These are phyloP conservation scores for Hura crepitans DNA, from an alignment of 441 rosid genomes.

Conservation along the genomic window DNA sequence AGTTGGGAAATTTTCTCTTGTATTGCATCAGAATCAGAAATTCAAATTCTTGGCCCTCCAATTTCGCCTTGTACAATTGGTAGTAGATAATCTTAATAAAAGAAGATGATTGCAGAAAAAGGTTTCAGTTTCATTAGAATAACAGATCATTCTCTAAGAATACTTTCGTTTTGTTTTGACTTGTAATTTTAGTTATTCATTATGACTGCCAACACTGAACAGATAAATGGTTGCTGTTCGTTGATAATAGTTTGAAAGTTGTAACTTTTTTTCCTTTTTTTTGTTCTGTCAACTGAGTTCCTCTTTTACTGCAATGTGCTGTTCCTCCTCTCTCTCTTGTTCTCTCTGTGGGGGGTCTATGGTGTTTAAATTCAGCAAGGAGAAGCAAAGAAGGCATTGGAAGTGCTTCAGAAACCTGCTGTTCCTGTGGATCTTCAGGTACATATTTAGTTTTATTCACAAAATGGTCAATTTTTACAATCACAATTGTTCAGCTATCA, in stretches of 20 bases:
- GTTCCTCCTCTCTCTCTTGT: conserved; percentile 8
- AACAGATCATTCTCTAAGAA: not conserved
- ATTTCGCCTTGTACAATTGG: not conserved
- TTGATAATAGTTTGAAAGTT: not conserved
- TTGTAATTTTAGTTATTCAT: not conserved
- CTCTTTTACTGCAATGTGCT: not conserved
- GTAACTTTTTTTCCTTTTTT: not conserved
- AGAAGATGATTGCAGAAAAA: not conserved
- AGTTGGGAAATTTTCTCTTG: not conserved
- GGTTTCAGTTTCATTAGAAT: not conserved
- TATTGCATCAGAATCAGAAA: not conserved
- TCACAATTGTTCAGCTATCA: conserved; percentile 14
- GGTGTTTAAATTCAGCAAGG: conserved; percentile 67
- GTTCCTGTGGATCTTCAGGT: conserved; percentile 92
- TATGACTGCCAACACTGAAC: not conserved
- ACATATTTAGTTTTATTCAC: conserved; percentile 21
- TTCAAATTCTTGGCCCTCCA: conserved; percentile 2
- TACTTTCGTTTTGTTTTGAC: not conserved
- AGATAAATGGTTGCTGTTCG: not conserved
- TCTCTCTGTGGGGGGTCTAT: conserved; percentile 8
- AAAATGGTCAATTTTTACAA: conserved; percentile 14
- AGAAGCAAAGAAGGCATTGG: conserved; percentile 92
- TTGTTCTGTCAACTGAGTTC: not conserved
- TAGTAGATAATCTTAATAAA: not conserved
- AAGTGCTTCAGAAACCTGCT: conserved; percentile 83